phyloP scores from a whole-genome alignment of 1,139 yeast genomes.

The Meyerozyma carpophila region DNA sequence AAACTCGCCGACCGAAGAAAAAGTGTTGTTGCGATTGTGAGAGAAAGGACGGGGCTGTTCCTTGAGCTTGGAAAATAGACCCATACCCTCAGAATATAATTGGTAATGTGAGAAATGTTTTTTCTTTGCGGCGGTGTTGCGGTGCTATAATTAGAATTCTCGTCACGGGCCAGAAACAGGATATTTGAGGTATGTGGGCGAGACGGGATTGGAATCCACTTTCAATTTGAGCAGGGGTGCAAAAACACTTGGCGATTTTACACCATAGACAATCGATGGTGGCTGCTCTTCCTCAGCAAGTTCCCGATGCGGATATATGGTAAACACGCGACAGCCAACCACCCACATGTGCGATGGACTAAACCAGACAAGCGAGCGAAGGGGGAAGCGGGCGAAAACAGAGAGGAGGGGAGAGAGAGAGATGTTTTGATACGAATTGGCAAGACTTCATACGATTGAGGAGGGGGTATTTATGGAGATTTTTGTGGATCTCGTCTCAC shows the following conservation, averaged over 20 bases:
- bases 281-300: neutral
- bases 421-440: no score
- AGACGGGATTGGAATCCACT: no score
- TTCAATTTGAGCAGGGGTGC: no score
- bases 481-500: no score
- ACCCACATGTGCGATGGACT: neutral
- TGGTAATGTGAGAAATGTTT: neutral
- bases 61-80: neutral
- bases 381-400: neutral
- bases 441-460: no score
- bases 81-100: neutral
- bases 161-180: neutral
- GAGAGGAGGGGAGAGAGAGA: neutral
- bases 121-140: neutral
- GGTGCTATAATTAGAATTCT: neutral
- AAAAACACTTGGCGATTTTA: neutral
- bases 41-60: neutral
- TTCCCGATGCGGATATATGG: neutral
- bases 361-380: neutral
- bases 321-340: neutral
- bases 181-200: neutral
- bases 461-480: no score
- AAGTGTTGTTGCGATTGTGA: neutral
- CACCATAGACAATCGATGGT: neutral
- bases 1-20: neutral